Base-by-base conservation (phyloP, 192 early-diverging fungal species). In the Pecoramyces ruminantium region DNA sequence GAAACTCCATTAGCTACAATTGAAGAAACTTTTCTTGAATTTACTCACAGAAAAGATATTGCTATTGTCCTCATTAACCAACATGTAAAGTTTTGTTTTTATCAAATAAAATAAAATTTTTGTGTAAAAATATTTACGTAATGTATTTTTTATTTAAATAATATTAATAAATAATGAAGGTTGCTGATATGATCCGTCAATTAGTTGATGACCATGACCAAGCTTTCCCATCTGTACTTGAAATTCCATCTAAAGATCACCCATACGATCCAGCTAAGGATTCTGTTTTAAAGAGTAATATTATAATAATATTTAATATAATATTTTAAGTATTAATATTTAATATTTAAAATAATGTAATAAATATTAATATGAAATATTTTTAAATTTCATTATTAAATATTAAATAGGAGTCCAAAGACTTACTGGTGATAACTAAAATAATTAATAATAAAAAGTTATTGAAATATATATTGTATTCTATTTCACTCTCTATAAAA, bases 221-320 rank as follows among this genome's bases (percentile, higher is more conserved):
- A 42, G 96, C 96, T 9, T 99, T 98, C 86, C 98, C 98, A 8
- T 97, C 98, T 13, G 91, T 99, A 27, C 91, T 99, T 80, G 98
- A 99, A 85, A 97, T 99, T 79, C 98, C 98, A 42, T 97, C 96
- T 78, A 99, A 99, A 88, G 97, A 99, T 85, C 95, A 97, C 83
- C 98, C 97, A 39, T 99, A 99, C 86, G 95, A 97, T 87, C 90
- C 90, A 42, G 83, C 90, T 39, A 91, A 88, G 86, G 89, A 79
- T 30, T 79, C 51, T 21, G 51, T 67, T 6, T 67, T 67, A 67
- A 67, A 67, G 51, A 67, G 51, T 67, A 51, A 51, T 51, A 21
- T 51, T 21, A 21, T 21, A 51, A 14, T 14, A 40, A 40, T 40
- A 14, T 40, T 40, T 40, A 40, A 6, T 15, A 40, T 40, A 40